Base-by-base conservation (phyloP, 495 filamentous ascomycete genomes). In the Aspergillus saccharolyticus region DNA sequence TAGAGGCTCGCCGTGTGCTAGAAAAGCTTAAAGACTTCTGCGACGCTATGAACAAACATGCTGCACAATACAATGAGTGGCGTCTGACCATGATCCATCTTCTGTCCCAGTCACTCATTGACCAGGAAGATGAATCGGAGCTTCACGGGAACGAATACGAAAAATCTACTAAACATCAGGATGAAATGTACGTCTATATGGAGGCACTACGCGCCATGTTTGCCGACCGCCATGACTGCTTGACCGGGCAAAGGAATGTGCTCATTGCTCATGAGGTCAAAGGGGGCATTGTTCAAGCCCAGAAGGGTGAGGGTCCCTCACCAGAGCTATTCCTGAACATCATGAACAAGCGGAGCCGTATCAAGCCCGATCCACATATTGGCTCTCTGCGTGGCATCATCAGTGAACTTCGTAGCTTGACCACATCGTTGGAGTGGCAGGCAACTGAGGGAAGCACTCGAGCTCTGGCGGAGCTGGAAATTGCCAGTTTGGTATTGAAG, bases 131-230 rank as follows among this genome's bases (percentile, higher is more conserved):
- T 15, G 74, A 78, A 8, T 66, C 66, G 33, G 89, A 94, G 72
- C 79, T 85, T 1, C 89, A 91, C 42, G 93, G 94, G 33, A 83
- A 96, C 20, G 93, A 97, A 67, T 95, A 94, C 59, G 89, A 91
- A 58, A 81, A 86, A 16, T 94, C 92, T 2, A 93, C 89, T 0
- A 89, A 89, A 67, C 78, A 86, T 44, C 92, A 97, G 68, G 91
- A 95, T 56, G 78, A 89, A 59, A 84, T 96, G 39, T 89, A 90
- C 72, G 88, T 88, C 17, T 96, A 92, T 66, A 85, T 92, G 58
- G 81, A 90, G 57, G 86, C 83, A 16, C 73, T 96, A 28, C 78
- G 89, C 53, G 84, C 86, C 0, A 77, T 88, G 54, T 80, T 93
- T 50, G 85, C 89, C 14, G 91, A 97, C 70, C 84, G 91, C 19